Conservation (phyloP, 163 green algal genomes). For the Chlamydomonas reinhardtii region DNA sequence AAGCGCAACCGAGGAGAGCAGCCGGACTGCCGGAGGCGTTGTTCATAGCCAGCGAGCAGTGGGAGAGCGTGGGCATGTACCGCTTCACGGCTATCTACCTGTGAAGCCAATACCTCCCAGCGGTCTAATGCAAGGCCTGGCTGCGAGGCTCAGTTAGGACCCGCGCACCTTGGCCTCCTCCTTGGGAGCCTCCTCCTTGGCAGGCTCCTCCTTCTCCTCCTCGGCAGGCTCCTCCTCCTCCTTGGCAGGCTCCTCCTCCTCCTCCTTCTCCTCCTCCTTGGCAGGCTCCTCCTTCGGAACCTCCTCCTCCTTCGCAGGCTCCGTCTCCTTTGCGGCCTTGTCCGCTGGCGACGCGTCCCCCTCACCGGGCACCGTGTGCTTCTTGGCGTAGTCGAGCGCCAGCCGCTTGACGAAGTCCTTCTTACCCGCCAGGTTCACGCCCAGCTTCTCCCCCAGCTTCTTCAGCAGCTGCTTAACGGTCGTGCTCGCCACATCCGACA, state of each 20-base stretch:
- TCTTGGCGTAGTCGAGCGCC: conserved; percentile 23
- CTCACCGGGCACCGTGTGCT: conserved; percentile 18
- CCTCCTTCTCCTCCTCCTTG: conserved; percentile 15
- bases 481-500: conserved; percentile 16
- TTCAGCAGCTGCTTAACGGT: conserved; percentile 15
- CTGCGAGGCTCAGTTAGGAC: too few relatives aligned
- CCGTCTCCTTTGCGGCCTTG: conserved; percentile 9
- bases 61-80: too few relatives aligned
- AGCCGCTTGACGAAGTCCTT: conserved; percentile 31
- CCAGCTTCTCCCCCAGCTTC: conserved; percentile 23
- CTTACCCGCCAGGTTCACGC: conserved; percentile 21
- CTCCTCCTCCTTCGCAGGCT: conserved; percentile 21
- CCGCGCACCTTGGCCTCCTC: conserved; percentile 11
- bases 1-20: too few relatives aligned
- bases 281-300: conserved; percentile 17
- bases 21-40: too few relatives aligned
- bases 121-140: too few relatives aligned
- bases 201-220: conserved; percentile 3
- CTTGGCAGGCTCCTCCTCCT: conserved; percentile 1
- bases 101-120: too few relatives aligned
- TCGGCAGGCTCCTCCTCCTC: neutral
- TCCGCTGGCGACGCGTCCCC: neutral
- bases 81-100: too few relatives aligned
- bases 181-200: neutral
- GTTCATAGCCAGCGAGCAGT: too few relatives aligned